Base-by-base conservation (phyloP, 2,329 filamentous ascomycete species). In the Aspergillus ibericus region DNA sequence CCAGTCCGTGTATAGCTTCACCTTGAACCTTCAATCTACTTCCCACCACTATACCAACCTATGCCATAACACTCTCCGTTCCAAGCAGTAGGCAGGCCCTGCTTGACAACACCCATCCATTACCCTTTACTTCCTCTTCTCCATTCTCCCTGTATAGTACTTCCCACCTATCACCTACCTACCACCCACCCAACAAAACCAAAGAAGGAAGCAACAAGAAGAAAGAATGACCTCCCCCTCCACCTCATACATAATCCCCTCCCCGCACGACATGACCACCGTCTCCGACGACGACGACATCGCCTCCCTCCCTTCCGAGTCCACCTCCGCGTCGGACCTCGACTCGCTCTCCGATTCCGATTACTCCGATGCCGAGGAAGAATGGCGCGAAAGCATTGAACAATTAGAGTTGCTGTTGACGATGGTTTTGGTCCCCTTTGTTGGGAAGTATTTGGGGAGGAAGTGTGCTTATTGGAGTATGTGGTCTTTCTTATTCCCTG, bases 381-480 rank as follows among this genome's bases (percentile, higher is more conserved):
- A 99, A 78, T 99, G 95, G 95, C 89, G 93, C 69, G 91, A 93
- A 70, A 96, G 91, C 69, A 80, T 99, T 63, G 91, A 97, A 76
- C 95, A 99, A 78, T 79, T 99, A 60, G 92, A 99, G 79, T 82
- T 98, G 64, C 82, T 99, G 66, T 78, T 98, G 72, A 96, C 91
- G 18, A 96, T 99, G 92, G 90, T 98, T 50, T 77, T 98, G 67
- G 89, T 99, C 52, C 95, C 95, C 2, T 97, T 96, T 75, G 81
- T 92, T 66, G 95, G 95, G 59, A 99, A 98, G 78, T 98, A 92
- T 78, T 86, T 97, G 75, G 95, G 95, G 47, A 85, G 95, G 74
- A 96, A 92, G 77, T 96, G 93, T 80, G 93, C 93, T 59, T 97
- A 96, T 74, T 97, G 92, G 91, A 92, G 93, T 97, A 83, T 38